Evolutionary conservation across 2,329 filamentous ascomycete species (phyloP), one percentile per base, ranked within the genome.

Genomic region (Alternaria arborescens): DNA sequence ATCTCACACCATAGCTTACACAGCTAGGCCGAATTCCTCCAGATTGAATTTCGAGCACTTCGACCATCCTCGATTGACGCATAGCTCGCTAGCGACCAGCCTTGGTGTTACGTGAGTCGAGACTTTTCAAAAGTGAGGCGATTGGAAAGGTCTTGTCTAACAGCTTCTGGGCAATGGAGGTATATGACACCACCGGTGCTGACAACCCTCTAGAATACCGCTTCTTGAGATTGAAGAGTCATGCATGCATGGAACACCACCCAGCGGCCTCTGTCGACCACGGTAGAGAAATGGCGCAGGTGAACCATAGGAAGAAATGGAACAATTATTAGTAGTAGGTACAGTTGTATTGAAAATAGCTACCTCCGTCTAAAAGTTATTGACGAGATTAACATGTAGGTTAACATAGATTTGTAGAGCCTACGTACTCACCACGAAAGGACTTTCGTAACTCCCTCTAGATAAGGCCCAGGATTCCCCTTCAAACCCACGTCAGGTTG

Each of bases 221-320:
- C 78, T 90, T 63, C 87, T 93, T 61, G 89, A 93, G 61, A 90
- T 99, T 55, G 91, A 97, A 72, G 95, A 98, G 82, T 88, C 91
- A 58, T 99, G 95, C 80, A 87, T 90, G 30, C 95, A 99, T 80
- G 91, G 94, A 71, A 86, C 97, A 41, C 94, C 98, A 79, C 97
- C 92, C 75, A 90, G 91, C 58, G 94, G 94, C 46, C 86, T 99
- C 68, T 99, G 95, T 89, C 61, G 87, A 94, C 64, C 99, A 95
- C 79, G 95, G 95, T 65, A 93, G 94, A 80, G 94, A 98, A 80
- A 97, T 99, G 93, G 97, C 92, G 55, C 89, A 93, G 72, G 87
- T 89, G 70, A 91, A 89, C 12, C 10, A 32, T 12, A 12, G 10
- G 10, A 32, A 32, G 30, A 32, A 32, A 12, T 2, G 30, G 30